These are phyloP conservation scores for Rhizopogon rudus DNA, from an alignment of 768 basidiomycete species.

Conservation along the genomic window DNA sequence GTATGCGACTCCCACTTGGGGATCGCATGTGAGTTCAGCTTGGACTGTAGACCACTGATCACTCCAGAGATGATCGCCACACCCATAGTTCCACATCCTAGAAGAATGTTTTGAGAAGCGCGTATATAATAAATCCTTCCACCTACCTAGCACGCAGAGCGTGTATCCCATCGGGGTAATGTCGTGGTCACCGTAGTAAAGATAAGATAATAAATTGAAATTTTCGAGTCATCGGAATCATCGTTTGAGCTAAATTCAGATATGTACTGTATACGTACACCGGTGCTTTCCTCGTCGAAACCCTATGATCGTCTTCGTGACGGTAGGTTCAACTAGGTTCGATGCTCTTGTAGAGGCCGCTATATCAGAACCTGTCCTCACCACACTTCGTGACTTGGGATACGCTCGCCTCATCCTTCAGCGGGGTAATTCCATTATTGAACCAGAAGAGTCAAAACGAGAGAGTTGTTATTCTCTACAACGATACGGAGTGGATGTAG, in stretches of 20 bases:
- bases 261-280: too few species aligned
- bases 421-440: constrained; percentile 64
- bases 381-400: constrained; percentile 46
- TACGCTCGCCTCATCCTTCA: constrained; percentile 68
- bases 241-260: neutral
- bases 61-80: constrained; percentile 93
- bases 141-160: constrained; percentile 75
- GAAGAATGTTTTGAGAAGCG: constrained; percentile 13
- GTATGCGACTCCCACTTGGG: constrained; percentile 67
- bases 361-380: constrained; percentile 54
- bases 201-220: neutral
- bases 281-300: too few species aligned
- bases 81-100: constrained; percentile 99
- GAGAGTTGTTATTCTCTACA: constrained; percentile 16
- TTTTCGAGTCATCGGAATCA: constrained; percentile 8
- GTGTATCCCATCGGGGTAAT: constrained; percentile 75
- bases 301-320: constrained; percentile 54
- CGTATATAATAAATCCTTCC: constrained; percentile 6
- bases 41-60: constrained; percentile 71
- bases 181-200: neutral
- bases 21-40: constrained; percentile 19
- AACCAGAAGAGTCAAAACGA: constrained; percentile 21
- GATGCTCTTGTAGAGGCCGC: constrained; percentile 62
- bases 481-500: constrained; percentile 45
- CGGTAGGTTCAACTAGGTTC: constrained; percentile 89